Conservation (phyloP, 2,329 filamentous ascomycete genomes). For the Exophiala dermatitidis region DNA sequence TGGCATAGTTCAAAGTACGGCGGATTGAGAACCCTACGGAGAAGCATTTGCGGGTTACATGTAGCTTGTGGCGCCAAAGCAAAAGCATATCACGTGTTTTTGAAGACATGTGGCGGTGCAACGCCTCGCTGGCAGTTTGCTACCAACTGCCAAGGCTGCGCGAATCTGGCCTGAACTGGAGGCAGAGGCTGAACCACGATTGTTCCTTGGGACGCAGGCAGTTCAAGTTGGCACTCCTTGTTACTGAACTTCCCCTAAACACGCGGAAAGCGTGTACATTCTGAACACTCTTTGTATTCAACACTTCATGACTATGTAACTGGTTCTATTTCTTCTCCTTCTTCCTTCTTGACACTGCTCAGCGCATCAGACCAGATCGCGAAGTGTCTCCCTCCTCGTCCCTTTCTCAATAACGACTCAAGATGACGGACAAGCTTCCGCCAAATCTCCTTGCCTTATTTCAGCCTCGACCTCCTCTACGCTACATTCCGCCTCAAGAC, state of each 20-base stretch:
- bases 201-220: background rate
- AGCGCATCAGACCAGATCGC: conserved; percentile 4
- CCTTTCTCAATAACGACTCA: conserved; percentile 27
- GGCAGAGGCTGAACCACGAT: too few species aligned
- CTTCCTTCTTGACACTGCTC: background rate
- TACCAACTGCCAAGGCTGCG: background rate
- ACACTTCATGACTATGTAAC: background rate
- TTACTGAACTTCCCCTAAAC: background rate
- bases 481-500: conserved; percentile 79
- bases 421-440: conserved; percentile 94
- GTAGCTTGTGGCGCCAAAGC: too few species aligned
- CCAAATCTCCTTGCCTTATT: conserved; percentile 90
- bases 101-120: background rate
- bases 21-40: too few species aligned
- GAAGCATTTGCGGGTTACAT: too few species aligned
- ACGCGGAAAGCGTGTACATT: background rate
- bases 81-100: too few species aligned
- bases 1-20: too few species aligned
- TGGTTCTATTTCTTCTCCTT: background rate
- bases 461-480: conserved; percentile 82
- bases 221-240: background rate
- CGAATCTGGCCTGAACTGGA: background rate
- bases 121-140: background rate
- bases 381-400: background rate
- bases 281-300: background rate